phyloP scores from a whole-genome alignment of 169 alveolate species.

The Plasmodium ovale region DNA sequence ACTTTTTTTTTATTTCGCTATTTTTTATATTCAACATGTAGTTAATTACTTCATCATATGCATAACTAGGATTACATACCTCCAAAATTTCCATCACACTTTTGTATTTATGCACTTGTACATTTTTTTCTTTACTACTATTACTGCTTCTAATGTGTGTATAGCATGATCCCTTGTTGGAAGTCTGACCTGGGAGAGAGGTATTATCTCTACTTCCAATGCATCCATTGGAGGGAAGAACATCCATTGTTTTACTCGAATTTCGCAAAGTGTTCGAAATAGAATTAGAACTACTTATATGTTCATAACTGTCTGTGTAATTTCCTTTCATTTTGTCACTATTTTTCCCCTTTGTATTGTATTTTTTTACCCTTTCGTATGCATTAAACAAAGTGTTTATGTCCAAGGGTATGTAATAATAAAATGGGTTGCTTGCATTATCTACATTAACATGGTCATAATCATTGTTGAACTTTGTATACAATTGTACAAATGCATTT shows the following conservation, averaged over 20 bases:
- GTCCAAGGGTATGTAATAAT: conserved; percentile 23
- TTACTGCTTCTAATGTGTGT: neutral
- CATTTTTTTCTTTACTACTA: neutral
- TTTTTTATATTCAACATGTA: conserved; percentile 10
- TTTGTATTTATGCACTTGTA: neutral
- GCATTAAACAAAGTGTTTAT: conserved; percentile 9
- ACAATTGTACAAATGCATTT: conserved; percentile 12
- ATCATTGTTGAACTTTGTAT: conserved; percentile 17
- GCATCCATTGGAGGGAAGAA: neutral
- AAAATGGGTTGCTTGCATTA: conserved; percentile 1
- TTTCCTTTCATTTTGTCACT: neutral
- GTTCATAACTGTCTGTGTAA: neutral
- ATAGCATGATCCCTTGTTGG: neutral
- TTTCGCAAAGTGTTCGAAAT: neutral
- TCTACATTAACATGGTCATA: conserved; percentile 23
- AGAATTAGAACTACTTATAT: neutral
- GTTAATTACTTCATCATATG: conserved; percentile 12
- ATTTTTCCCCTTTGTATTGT: neutral
- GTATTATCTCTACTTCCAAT: neutral
- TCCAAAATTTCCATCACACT: conserved; percentile 10
- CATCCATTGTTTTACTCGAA: neutral
- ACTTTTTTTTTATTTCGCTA: conserved; percentile 52
- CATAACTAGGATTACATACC: neutral
- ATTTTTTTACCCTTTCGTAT: conserved; percentile 6
- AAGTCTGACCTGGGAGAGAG: neutral